Conservation (phyloP, 2,329 filamentous ascomycete genomes). For the Rhexocercosporidium sp. region DNA sequence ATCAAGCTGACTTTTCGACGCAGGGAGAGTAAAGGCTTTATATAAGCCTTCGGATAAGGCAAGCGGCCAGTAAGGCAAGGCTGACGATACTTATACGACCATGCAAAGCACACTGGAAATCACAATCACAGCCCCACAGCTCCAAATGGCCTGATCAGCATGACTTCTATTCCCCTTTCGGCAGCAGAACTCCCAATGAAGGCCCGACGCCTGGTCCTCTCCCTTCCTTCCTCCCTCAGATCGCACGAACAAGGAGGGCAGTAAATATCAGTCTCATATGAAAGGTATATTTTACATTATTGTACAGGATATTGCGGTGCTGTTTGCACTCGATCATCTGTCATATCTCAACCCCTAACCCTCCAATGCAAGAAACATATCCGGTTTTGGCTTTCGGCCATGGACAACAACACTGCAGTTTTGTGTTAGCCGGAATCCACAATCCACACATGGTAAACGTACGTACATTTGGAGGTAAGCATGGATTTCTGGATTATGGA, state of each 20-base stretch:
- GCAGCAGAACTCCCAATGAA: background rate
- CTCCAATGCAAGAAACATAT: background rate
- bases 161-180: background rate
- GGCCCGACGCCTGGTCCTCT: background rate
- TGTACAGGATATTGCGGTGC: constrained; percentile 1
- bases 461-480: constrained; percentile 9
- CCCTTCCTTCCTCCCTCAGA: background rate
- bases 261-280: background rate
- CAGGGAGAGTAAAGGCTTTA: constrained; percentile 1
- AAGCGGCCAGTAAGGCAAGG: background rate
- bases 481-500: background rate
- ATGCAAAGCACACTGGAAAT: background rate
- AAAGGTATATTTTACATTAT: constrained; percentile 3
- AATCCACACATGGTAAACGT: background rate
- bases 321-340: constrained; percentile 7
- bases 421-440: constrained; percentile 2
- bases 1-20: background rate
- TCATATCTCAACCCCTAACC: constrained; percentile 7
- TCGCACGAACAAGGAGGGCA: background rate
- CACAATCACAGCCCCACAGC: background rate
- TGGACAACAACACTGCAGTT: constrained; percentile 5
- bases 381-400: constrained; percentile 5
- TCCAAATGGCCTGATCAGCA: background rate
- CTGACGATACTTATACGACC: background rate
- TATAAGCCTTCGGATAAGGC: background rate